Conservation (phyloP, 768 basidiomycete genomes). For the Psilocybe sp. region DNA sequence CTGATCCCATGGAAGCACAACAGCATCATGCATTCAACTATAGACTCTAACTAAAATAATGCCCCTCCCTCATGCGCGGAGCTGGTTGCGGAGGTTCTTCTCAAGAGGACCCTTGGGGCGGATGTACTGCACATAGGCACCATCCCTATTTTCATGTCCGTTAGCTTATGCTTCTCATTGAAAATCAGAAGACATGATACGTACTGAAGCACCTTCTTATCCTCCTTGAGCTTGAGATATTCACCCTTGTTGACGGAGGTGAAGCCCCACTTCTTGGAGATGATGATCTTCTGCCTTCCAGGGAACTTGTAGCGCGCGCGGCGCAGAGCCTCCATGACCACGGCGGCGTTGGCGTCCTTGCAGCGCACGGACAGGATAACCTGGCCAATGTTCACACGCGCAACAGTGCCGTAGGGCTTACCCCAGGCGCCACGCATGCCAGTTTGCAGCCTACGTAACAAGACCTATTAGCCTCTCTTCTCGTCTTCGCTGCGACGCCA, state of each 20-base stretch:
- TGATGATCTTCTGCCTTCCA: constrained; percentile 96
- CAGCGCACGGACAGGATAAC: constrained; percentile 85
- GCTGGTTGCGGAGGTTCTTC: constrained; percentile 80
- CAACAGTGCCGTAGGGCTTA: constrained; percentile 95
- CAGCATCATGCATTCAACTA: constrained; percentile 5
- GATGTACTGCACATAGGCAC: constrained; percentile 94
- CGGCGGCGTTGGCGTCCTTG: constrained; percentile 82
- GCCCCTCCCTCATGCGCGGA: constrained; percentile 52
- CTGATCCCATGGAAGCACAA: not conserved
- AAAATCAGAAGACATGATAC: constrained; percentile 29
- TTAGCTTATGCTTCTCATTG: constrained; percentile 1
- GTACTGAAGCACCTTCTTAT: constrained; percentile 85
- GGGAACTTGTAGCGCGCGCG: constrained; percentile 99
- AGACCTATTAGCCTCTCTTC: not conserved
- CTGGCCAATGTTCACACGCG: constrained; percentile 96
- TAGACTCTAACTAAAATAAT: constrained; percentile 11
- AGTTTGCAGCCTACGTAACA: constrained; percentile 70
- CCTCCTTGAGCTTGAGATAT: constrained; percentile 84
- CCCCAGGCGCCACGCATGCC: constrained; percentile 99
- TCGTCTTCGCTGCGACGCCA: too few species aligned
- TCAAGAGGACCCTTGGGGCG: constrained; percentile 84
- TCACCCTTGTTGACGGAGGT: constrained; percentile 91
- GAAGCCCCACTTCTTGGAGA: constrained; percentile 99
- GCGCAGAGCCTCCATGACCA: constrained; percentile 95
- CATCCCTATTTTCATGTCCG: constrained; percentile 56